These are phyloP conservation scores for Sclerotinia sclerotiorum DNA, from an alignment of 2,329 filamentous ascomycete species.

Conservation along the genomic window DNA sequence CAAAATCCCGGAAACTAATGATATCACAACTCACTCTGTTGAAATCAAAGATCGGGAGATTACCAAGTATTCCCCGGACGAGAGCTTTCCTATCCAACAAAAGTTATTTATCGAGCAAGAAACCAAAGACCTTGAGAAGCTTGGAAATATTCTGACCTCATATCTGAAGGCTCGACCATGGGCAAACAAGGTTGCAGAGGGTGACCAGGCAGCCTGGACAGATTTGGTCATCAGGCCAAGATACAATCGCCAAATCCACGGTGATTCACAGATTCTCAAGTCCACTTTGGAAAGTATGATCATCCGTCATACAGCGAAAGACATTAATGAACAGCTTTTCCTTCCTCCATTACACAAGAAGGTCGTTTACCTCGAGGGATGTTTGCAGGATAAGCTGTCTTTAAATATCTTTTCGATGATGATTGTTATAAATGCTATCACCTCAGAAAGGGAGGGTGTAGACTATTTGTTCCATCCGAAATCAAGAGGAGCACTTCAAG, in stretches of 20 bases:
- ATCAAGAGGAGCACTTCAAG: slow-evolving; percentile 65
- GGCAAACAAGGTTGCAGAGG: slow-evolving; percentile 58
- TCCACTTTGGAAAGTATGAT: slow-evolving; percentile 76
- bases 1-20: slow-evolving; percentile 18
- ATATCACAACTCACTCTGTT: slow-evolving; percentile 11
- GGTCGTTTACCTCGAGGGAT: slow-evolving; percentile 73
- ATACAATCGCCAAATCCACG: slow-evolving; percentile 52
- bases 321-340: slow-evolving; percentile 61
- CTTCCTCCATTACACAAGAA: slow-evolving; percentile 73
- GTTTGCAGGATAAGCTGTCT: slow-evolving; percentile 78
- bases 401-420: slow-evolving; percentile 84
- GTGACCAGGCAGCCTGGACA: slow-evolving; percentile 66
- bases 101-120: slow-evolving; percentile 47
- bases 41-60: background rate
- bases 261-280: slow-evolving; percentile 62
- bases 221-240: slow-evolving; percentile 66
- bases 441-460: slow-evolving; percentile 76
- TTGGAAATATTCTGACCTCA: slow-evolving; percentile 63
- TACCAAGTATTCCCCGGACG: too few species aligned
- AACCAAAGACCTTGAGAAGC: slow-evolving; percentile 62
- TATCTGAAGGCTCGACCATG: slow-evolving; percentile 79
- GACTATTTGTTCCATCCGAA: slow-evolving; percentile 88
- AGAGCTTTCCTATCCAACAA: background rate
- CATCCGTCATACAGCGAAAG: slow-evolving; percentile 72
- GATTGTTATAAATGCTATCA: slow-evolving; percentile 82